Percentiles rank a stretch among this genome's conserved stretches.
These are phyloP conservation scores for Sechiopsis laciniata DNA, from an alignment of 306 rosid species.

Conservation along the genomic window DNA sequence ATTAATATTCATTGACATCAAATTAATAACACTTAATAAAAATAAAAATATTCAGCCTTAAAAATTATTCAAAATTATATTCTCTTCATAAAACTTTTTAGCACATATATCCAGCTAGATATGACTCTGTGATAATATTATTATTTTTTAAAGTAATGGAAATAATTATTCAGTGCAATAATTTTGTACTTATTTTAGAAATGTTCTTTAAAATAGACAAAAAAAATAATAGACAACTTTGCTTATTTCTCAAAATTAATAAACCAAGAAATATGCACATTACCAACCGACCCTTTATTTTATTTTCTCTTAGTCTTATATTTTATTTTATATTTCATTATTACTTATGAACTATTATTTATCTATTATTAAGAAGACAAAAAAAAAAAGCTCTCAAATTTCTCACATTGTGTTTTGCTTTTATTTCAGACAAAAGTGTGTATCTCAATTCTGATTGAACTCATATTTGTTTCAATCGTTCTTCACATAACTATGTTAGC, in stretches of 20 bases:
- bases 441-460: conserved; percentile 17
- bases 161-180: no score
- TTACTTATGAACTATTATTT: neutral
- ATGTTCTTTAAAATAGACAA: neutral
- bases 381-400: neutral
- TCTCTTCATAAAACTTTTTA: no score
- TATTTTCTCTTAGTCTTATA: neutral
- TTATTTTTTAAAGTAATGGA: no score
- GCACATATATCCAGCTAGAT: neutral
- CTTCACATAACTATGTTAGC: conserved; percentile 33
- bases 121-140: no score
- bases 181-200: no score
- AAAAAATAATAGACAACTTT: no score
- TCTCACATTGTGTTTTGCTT: neutral
- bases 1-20: no score
- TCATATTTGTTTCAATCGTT: conserved; percentile 33
- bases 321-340: no score
- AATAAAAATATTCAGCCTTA: no score
- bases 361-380: neutral
- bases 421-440: conserved; percentile 41
- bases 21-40: neutral
- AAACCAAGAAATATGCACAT: neutral
- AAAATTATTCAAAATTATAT: neutral
- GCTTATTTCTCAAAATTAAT: neutral
- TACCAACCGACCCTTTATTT: neutral